phyloP scores from a whole-genome alignment of 83 land plant genomes.

The Larix sibirica region DNA sequence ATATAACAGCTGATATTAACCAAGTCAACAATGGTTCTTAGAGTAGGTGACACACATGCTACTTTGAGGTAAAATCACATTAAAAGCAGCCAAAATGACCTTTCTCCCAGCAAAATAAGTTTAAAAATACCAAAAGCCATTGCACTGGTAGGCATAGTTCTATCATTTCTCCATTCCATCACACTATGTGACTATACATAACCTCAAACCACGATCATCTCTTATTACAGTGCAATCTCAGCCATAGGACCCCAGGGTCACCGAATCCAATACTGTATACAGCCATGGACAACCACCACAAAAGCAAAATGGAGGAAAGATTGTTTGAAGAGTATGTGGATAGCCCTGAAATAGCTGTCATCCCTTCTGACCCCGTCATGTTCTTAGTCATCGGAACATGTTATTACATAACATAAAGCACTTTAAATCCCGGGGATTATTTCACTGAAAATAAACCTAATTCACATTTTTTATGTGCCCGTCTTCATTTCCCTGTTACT shows the following conservation, averaged over 20 bases:
- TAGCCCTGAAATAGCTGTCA: background rate
- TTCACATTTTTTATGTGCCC: background rate
- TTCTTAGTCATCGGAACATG: background rate
- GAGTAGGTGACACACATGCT: background rate
- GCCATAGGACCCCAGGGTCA: background rate
- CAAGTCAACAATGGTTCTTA: background rate
- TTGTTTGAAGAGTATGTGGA: background rate
- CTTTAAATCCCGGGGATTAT: background rate
- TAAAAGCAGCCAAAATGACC: background rate
- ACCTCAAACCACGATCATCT: slow-evolving; percentile 7
- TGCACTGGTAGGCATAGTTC: background rate
- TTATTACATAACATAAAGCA: background rate
- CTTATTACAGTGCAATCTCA: background rate
- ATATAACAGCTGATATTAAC: background rate
- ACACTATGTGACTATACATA: background rate
- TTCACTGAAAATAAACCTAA: background rate
- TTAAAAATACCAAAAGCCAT: background rate
- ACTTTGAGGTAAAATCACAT: background rate
- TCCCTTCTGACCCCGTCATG: background rate
- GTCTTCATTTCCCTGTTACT: background rate
- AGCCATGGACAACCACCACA: background rate
- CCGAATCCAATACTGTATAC: background rate
- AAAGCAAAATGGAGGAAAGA: background rate
- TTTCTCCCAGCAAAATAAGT: background rate
- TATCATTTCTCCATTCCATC: background rate